Conservation (phyloP, 306 rosid genomes). For the Acacia confusa region DNA sequence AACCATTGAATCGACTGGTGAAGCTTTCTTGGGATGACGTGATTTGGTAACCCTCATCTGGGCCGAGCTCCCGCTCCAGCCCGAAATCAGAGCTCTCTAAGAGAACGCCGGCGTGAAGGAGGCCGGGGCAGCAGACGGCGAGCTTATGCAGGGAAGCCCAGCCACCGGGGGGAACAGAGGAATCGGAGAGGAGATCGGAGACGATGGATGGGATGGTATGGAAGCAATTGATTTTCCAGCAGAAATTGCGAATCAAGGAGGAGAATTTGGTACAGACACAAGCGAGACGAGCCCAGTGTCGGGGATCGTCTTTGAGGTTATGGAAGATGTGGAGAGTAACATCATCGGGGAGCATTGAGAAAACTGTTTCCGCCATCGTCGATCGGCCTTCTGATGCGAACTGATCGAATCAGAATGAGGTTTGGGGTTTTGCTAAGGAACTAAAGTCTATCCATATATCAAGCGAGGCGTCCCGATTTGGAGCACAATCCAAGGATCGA, state of each 20-base stretch:
- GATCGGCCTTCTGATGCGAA: background rate
- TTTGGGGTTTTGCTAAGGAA: background rate
- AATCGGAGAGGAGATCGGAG: slow-evolving; percentile 49
- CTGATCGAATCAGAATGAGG: background rate
- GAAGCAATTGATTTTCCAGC: slow-evolving; percentile 65
- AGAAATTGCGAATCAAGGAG: slow-evolving; percentile 51
- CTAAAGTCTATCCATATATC: background rate
- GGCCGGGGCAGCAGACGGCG: slow-evolving; percentile 90
- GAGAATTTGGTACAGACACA: slow-evolving; percentile 68
- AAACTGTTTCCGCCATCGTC: slow-evolving; percentile 32
- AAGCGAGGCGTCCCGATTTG: background rate
- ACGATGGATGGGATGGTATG: slow-evolving; percentile 53
- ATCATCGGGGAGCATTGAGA: slow-evolving; percentile 56
- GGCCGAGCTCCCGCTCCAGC: slow-evolving; percentile 68
- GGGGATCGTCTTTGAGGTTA: slow-evolving; percentile 62
- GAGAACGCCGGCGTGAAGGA: slow-evolving; percentile 74
- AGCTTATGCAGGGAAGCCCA: slow-evolving; percentile 73
- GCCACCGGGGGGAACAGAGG: slow-evolving; percentile 39
- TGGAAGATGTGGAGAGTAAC: slow-evolving; percentile 48
- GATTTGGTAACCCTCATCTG: slow-evolving; percentile 33
- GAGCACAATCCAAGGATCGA: background rate
- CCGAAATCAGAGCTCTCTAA: slow-evolving; percentile 73
- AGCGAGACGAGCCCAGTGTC: slow-evolving; percentile 63
- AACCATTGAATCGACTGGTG: background rate
- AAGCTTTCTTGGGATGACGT: background rate